Evolutionary conservation across 2,329 filamentous ascomycete genomes (phyloP).

Genomic region (Ploettnerulaceae sp.): DNA sequence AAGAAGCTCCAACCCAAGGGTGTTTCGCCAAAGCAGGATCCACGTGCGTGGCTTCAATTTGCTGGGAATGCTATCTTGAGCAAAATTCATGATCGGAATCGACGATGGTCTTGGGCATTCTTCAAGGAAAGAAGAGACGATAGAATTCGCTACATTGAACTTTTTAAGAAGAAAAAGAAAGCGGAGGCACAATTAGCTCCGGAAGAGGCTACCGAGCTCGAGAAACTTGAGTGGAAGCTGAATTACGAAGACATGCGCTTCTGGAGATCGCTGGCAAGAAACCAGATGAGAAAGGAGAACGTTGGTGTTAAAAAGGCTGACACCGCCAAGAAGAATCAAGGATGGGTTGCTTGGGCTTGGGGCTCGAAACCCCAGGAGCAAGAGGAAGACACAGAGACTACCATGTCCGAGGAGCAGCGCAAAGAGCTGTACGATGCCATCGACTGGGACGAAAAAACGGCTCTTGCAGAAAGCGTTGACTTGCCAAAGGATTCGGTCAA

Average conservation of each 20-base stretch:
- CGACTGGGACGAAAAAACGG: conserved; percentile 96
- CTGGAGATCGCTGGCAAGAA: conserved; percentile 91
- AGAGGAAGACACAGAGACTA: conserved; percentile 67
- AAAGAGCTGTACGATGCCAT: conserved; percentile 97
- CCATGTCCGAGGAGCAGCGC: conserved; percentile 92
- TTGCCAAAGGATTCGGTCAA: conserved; percentile 88
- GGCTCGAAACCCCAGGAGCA: conserved; percentile 62
- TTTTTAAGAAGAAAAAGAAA: conserved; percentile 88
- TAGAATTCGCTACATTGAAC: conserved; percentile 78
- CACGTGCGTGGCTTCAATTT: conserved; percentile 86
- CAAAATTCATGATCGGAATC: conserved; percentile 93
- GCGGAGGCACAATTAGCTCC: conserved; percentile 62
- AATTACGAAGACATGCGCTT: conserved; percentile 94
- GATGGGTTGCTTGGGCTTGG: conserved; percentile 92
- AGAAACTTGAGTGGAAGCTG: conserved; percentile 77
- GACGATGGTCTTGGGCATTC: conserved; percentile 92
- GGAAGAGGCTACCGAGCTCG: conserved; percentile 67
- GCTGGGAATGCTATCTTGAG: conserved; percentile 82
- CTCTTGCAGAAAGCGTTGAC: conserved; percentile 81
- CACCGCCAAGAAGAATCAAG: conserved; percentile 61
- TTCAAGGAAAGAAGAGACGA: conserved; percentile 91
- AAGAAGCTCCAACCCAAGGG: conserved; percentile 85
- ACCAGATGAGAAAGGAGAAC: conserved; percentile 92
- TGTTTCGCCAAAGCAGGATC: conserved; percentile 78
- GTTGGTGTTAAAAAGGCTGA: conserved; percentile 73